These are phyloP conservation scores for Russula griseocarnosa DNA, from an alignment of 768 basidiomycete genomes.

Conservation along the genomic window DNA sequence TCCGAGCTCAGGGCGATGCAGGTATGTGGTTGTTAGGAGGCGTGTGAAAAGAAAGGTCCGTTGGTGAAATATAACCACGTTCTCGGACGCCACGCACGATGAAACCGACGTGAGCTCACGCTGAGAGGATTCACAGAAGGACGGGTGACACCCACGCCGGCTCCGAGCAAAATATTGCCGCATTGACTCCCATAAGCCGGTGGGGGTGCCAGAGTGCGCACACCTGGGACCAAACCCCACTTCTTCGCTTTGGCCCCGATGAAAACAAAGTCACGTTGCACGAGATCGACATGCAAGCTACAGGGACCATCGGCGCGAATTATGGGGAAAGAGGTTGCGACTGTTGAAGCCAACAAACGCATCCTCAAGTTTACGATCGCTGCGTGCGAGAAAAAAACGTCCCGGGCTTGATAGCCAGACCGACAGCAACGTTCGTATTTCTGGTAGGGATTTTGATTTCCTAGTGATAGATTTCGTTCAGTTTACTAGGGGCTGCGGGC, in stretches of 20 bases:
- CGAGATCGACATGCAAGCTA: constrained; percentile 95
- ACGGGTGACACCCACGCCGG: constrained; percentile 52
- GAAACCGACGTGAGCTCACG: constrained; percentile 52
- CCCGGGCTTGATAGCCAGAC: constrained; percentile 95
- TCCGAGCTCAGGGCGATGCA: constrained; percentile 37
- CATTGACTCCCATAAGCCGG: constrained; percentile 97
- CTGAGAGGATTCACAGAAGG: constrained; percentile 42
- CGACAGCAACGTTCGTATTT: constrained; percentile 84
- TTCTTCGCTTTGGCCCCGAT: constrained; percentile 99
- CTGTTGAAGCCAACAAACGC: constrained; percentile 86
- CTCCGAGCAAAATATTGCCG: constrained; percentile 91
- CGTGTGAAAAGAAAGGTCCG: constrained; percentile 59
- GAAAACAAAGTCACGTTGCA: constrained; percentile 97
- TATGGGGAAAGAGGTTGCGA: constrained; percentile 95
- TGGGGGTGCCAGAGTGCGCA: constrained; percentile 94
- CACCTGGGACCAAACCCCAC: constrained; percentile 97
- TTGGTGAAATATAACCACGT: constrained; percentile 57
- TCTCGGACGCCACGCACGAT: constrained; percentile 56
- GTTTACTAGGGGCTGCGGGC: no score
- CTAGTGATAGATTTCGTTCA: constrained; percentile 99
- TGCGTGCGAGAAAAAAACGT: constrained; percentile 99
- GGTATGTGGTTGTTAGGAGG: constrained; percentile 49
- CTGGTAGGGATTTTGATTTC: constrained; percentile 96
- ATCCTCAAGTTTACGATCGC: constrained; percentile 95
- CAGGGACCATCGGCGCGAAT: constrained; percentile 96